A percentile compares a stretch with the other conserved stretches of the same genome.
These are phyloP conservation scores for Agaricus bisporus DNA, from an alignment of 768 basidiomycete genomes.

Conservation along the genomic window DNA sequence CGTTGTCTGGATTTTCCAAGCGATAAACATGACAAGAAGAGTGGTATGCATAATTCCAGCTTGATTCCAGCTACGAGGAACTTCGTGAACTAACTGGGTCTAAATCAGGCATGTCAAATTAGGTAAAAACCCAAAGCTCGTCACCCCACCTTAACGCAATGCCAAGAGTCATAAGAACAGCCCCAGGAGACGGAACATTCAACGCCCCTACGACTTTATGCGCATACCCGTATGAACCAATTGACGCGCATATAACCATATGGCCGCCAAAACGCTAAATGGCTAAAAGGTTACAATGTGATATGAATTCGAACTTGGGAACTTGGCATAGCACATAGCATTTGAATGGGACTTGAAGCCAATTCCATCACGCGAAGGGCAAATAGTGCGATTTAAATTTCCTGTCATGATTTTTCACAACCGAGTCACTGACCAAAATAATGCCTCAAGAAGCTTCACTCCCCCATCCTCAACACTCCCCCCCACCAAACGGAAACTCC, in stretches of 20 bases:
- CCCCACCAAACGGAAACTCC: too few species aligned
- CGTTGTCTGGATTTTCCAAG: constrained; percentile 80
- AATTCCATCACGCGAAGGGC: too few species aligned
- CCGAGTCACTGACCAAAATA: too few species aligned
- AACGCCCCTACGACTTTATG: constrained; percentile 84
- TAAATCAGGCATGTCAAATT: constrained; percentile 60
- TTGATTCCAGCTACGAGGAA: too few species aligned
- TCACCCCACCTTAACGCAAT: constrained; percentile 56
- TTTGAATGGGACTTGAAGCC: too few species aligned
- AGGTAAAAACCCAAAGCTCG: neutral
- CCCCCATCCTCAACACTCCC: too few species aligned
- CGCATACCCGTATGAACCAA: constrained; percentile 71
- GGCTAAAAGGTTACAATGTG: too few species aligned
- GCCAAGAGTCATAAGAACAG: constrained; percentile 75
- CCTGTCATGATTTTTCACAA: too few species aligned
- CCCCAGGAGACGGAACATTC: constrained; percentile 86
- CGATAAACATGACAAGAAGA: constrained; percentile 78
- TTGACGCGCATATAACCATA: constrained; percentile 91
- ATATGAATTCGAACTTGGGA: too few species aligned
- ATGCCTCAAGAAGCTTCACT: too few species aligned
- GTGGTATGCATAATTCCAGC: constrained; percentile 79
- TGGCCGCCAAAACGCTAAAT: constrained; percentile 68
- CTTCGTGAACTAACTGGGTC: constrained; percentile 87
- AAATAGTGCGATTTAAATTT: too few species aligned
- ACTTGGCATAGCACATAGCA: too few species aligned